Base-by-base conservation (phyloP, 805 yeast genomes). In the Yarrowia sp. region DNA sequence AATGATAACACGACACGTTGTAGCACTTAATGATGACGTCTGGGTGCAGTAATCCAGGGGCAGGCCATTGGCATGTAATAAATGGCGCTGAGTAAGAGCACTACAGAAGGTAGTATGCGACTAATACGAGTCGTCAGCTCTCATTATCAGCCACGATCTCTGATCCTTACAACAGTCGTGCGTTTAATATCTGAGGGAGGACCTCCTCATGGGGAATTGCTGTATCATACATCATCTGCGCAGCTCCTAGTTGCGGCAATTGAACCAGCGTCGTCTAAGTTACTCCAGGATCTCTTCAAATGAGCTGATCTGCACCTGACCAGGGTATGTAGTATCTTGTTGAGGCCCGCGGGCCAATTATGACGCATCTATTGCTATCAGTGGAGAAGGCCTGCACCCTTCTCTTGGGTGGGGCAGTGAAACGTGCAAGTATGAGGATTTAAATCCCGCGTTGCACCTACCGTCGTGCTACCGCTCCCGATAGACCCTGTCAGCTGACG, bases 291-390 rank as follows among this genome's bases (percentile, higher is more conserved):
- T 16, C 59, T 53, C 59, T 45, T 40, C 59, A 53, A 40, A 53
- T 53, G 59, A 53, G 45, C 59, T 15, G 59, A 53, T 53, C 59
- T 53, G 59, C 59, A 22, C 36, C 8, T 40, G 59, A 53, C 59
- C 59, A 40, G 59, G 59, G 59, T 53, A 14, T 53, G 45, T 52
- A 38, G 32, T 14, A 38, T 52, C 58, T 40, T 19, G 46, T 53
- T 22, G 59, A 53, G 59, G 58, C 59, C 45, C 8, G 35, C 59
- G 45, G 59, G 45, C 59, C 59, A 53, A 53, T 53, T 53, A 53
- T 53, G 59, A 40, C 59, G 59, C 59, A 53, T 53, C 45, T 15
- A 38, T 53, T 53, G 59, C 59, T 53, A 53, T 53, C 59, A 40
- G 59, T 22, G 45, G 58, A 38, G 58, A 36, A 32, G 32, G 42